A percentile compares a stretch with the other conserved stretches of the same genome.
These are phyloP conservation scores for Mycena crocata DNA, from an alignment of 768 basidiomycete genomes.

Conservation along the genomic window DNA sequence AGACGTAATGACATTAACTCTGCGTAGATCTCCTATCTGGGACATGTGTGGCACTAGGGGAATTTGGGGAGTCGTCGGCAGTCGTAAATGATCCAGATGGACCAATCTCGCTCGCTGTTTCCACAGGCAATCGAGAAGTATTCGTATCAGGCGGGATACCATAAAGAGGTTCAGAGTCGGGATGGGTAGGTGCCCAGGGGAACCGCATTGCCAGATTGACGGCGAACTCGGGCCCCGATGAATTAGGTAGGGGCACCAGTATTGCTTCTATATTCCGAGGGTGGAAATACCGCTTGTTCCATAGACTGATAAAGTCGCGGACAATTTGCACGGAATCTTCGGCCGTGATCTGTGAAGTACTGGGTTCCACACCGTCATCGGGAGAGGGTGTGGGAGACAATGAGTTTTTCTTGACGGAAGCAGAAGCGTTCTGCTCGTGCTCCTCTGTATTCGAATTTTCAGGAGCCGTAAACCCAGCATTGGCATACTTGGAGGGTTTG, in stretches of 20 bases:
- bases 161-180: not conserved
- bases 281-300: conserved; percentile 31
- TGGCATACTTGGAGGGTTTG: not conserved
- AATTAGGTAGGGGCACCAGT: conserved; percentile 5
- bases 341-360: not conserved
- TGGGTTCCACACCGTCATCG: not conserved
- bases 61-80: not conserved
- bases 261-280: conserved; percentile 21
- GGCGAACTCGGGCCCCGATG: not conserved
- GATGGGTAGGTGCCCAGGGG: not conserved
- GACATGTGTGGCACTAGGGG: no score
- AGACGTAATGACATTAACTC: no score
- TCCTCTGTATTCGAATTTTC: conserved; percentile 2
- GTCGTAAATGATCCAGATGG: not conserved
- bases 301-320: conserved; percentile 23
- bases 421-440: not conserved
- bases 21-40: no score
- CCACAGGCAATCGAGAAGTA: not conserved
- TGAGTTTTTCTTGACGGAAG: not conserved
- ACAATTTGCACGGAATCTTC: conserved; percentile 2
- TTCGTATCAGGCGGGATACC: not conserved
- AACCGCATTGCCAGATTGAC: conserved; percentile 6
- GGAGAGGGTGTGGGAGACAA: not conserved
- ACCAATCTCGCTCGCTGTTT: no score
- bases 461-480: not conserved